Base-by-base conservation (phyloP, 2,329 filamentous ascomycete species). In the Amesomyces nigricolor region DNA sequence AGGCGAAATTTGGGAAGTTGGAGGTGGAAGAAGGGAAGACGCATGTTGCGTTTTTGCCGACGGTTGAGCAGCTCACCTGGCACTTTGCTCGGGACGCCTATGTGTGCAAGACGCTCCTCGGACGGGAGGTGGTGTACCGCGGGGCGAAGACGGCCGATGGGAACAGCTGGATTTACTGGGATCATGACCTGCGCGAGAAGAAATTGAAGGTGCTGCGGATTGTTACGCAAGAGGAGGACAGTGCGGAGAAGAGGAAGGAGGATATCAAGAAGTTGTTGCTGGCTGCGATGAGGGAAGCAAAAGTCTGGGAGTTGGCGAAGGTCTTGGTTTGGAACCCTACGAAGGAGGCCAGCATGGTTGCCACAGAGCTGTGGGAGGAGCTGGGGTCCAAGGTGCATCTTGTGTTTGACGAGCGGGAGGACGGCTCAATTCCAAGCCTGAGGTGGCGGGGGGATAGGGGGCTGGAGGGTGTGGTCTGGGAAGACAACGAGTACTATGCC, bases 301-400 rank as follows among this genome's bases (percentile, higher is more conserved):
- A 47, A 3, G 46, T 61, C 2, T 68, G 66, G 62, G 67, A 64
- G 1, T 32, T 73, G 35, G 61, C 60, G 9, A 68, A 71, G 58
- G 66, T 73, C 42, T 58, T 72, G n/a, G 47, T 71, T 3, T 72
- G 71, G 71, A 66, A 66, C 13, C 71, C 71, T 6, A 60, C 61
- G 16, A 57, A 61, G 5, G 65, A 65, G 22, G 53, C 67, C 3
- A 58, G 60, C 8, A 49, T 37, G 5, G 67, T 63, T 2, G 65
- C 66, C 1, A 61, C 61, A 49, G 63, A 53, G 35, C 57, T 72
- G n/a, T 64, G 63, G 43, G 56, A 62, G 11, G 78, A 17, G 70
- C 78, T 68, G 70, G 71, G 66, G 7, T 61, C 62, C 1, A 58
- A 63, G 6, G 60, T 65, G 14, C 59, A 62, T 44, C 53, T 67